Percentiles rank a stretch among this genome's conserved stretches.
These are phyloP conservation scores for Myriosclerotinia scirpicola DNA, from an alignment of 2,329 filamentous ascomycete genomes.

Conservation along the genomic window DNA sequence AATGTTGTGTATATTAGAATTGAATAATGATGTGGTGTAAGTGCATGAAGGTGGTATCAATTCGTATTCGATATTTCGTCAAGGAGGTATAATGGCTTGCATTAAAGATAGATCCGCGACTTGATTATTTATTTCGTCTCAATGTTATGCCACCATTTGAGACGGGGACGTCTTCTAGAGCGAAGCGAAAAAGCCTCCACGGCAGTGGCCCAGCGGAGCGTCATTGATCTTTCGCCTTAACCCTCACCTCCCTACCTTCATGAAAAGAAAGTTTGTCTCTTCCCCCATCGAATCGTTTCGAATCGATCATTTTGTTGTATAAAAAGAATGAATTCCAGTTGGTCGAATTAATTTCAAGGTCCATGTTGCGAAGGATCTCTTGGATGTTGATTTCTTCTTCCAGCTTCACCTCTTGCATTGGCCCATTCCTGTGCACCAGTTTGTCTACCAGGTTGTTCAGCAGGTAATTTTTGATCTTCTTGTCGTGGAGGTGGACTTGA, in stretches of 20 bases:
- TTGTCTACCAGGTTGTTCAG: conserved; percentile 57
- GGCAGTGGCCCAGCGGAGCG: neutral
- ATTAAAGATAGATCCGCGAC: neutral
- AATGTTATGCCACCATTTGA: neutral
- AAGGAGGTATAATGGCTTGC: neutral
- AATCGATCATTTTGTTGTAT: neutral
- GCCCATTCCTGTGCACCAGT: conserved; percentile 53
- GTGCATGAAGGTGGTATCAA: neutral
- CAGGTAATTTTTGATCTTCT: conserved; percentile 61
- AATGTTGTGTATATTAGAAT: conserved; percentile 6
- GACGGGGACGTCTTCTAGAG: no score
- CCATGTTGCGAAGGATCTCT: conserved; percentile 48
- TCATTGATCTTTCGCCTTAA: neutral
- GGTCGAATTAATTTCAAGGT: conserved; percentile 32
- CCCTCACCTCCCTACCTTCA: neutral
- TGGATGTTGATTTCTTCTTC: conserved; percentile 42
- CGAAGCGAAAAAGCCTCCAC: no score
- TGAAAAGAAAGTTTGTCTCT: neutral
- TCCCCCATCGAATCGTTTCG: neutral
- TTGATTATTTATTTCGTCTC: neutral
- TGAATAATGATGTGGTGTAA: neutral
- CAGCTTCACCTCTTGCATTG: conserved; percentile 49
- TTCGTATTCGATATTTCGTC: neutral
- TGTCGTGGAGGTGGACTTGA: conserved; percentile 32
- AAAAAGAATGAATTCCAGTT: conserved; percentile 2